Evolutionary conservation across 768 basidiomycete species (phyloP).

Genomic region (Termitomyces sp.): DNA sequence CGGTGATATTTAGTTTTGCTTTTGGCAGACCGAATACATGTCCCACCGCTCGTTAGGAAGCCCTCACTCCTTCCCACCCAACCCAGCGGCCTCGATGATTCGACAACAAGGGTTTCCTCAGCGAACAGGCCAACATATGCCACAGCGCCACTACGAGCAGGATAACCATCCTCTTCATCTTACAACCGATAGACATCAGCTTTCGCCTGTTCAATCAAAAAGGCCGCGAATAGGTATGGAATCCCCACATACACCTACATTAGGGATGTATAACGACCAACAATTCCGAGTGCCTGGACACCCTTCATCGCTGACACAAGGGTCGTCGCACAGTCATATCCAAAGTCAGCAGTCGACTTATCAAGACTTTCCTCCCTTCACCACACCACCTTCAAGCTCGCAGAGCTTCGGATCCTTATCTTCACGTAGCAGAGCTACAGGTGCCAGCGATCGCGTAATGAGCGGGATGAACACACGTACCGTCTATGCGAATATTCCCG

Average conservation of each 20-base stretch:
- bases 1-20: background rate
- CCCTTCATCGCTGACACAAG: background rate
- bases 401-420: slow-evolving; percentile 1
- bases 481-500: slow-evolving; percentile 1
- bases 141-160: slow-evolving; percentile 6
- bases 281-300: slow-evolving; percentile 1
- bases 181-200: slow-evolving; percentile 1
- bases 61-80: slow-evolving; percentile 6
- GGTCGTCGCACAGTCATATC: background rate
- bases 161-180: background rate
- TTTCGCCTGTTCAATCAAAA: background rate
- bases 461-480: background rate
- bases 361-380: slow-evolving; percentile 1
- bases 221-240: slow-evolving; percentile 4
- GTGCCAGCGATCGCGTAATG: background rate
- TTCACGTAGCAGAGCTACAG: background rate
- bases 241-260: background rate
- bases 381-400: background rate
- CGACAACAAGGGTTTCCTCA: background rate
- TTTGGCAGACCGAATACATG: slow-evolving; percentile 2
- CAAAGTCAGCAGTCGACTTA: background rate
- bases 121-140: background rate
- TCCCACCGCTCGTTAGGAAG: background rate
- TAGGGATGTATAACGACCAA: background rate
- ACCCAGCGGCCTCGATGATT: slow-evolving; percentile 4